These are phyloP conservation scores for Diaporthe nobilis DNA, from an alignment of 2,329 filamentous ascomycete genomes.

Conservation along the genomic window DNA sequence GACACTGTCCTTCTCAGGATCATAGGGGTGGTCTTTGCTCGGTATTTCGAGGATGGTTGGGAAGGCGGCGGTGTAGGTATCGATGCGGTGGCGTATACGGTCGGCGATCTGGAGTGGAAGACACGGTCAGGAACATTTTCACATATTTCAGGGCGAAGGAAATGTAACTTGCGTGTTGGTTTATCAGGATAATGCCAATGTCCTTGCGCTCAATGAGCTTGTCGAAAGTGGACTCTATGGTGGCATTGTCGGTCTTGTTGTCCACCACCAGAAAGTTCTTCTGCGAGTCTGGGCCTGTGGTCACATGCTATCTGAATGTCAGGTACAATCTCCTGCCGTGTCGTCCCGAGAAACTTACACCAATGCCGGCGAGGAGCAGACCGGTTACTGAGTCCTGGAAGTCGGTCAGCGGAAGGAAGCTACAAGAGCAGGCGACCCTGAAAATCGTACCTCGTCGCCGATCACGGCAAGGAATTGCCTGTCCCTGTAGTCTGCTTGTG, in stretches of 20 bases:
- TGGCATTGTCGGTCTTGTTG: conserved; percentile 87
- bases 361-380: conserved; percentile 93
- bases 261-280: conserved; percentile 99
- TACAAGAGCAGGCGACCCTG: neutral
- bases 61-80: conserved; percentile 94
- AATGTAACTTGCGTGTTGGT: conserved; percentile 83
- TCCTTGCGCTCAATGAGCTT: conserved; percentile 93
- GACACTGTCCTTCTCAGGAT: conserved; percentile 98
- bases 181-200: conserved; percentile 96
- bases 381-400: conserved; percentile 93
- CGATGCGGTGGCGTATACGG: conserved; percentile 89
- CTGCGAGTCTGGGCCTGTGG: conserved; percentile 86
- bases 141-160: too few relatives aligned
- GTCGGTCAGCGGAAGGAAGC: conserved; percentile 41
- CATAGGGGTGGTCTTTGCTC: conserved; percentile 98
- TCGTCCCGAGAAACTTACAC: conserved; percentile 68
- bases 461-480: conserved; percentile 98
- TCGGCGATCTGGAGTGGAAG: conserved; percentile 82
- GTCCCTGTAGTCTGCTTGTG: conserved; percentile 79
- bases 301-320: conserved; percentile 79
- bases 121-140: neutral
- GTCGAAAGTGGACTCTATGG: conserved; percentile 93
- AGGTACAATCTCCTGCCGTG: conserved; percentile 31
- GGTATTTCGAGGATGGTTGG: conserved; percentile 97
- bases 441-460: conserved; percentile 84